A percentile compares a stretch with the other conserved stretches of the same genome.
Evolutionary conservation across 352 stramenopile genomes (phyloP).

Genomic region (Nothophytophthora sp.): DNA sequence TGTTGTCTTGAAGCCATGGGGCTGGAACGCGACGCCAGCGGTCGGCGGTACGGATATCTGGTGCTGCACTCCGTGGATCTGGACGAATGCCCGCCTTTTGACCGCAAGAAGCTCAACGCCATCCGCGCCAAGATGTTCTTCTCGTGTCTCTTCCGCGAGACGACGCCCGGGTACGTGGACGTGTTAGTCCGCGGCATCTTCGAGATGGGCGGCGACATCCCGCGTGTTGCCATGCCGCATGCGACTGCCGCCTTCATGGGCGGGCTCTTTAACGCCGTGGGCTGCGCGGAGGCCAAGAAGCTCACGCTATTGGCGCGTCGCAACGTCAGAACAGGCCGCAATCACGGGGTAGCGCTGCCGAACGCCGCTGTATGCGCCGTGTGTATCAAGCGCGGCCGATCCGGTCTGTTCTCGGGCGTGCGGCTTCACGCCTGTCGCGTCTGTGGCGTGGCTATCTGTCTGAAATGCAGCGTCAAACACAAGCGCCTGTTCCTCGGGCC

Average conservation of each 20-base stretch:
- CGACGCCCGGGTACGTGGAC: slow-evolving; percentile 21
- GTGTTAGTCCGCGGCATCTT: slow-evolving; percentile 46
- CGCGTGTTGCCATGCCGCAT: slow-evolving; percentile 23
- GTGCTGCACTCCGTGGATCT: slow-evolving; percentile 45
- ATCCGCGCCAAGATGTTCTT: slow-evolving; percentile 38
- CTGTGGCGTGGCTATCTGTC: slow-evolving; percentile 43
- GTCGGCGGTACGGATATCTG: slow-evolving; percentile 42
- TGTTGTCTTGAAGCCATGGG: slow-evolving; percentile 46
- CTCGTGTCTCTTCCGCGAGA: slow-evolving; percentile 41
- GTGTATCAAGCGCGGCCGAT: slow-evolving; percentile 22
- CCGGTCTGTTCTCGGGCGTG: slow-evolving; percentile 20
- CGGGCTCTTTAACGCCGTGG: slow-evolving; percentile 41
- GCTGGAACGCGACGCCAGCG: slow-evolving; percentile 27
- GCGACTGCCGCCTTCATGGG: slow-evolving; percentile 36
- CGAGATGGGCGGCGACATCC: slow-evolving; percentile 33
- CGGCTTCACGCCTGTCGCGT: slow-evolving; percentile 37
- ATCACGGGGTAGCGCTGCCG: neutral
- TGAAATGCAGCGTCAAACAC: slow-evolving; percentile 42
- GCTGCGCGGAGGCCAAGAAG: slow-evolving; percentile 50
- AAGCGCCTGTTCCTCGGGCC: slow-evolving; percentile 42
- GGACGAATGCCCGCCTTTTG: slow-evolving; percentile 35
- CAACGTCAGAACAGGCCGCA: slow-evolving; percentile 4
- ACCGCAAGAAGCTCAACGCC: slow-evolving; percentile 14
- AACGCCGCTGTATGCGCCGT: slow-evolving; percentile 14
- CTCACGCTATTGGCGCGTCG: slow-evolving; percentile 36